These are phyloP conservation scores for Ophiocordyceps unilateralis DNA, from an alignment of 2,329 filamentous ascomycete species.

Conservation along the genomic window DNA sequence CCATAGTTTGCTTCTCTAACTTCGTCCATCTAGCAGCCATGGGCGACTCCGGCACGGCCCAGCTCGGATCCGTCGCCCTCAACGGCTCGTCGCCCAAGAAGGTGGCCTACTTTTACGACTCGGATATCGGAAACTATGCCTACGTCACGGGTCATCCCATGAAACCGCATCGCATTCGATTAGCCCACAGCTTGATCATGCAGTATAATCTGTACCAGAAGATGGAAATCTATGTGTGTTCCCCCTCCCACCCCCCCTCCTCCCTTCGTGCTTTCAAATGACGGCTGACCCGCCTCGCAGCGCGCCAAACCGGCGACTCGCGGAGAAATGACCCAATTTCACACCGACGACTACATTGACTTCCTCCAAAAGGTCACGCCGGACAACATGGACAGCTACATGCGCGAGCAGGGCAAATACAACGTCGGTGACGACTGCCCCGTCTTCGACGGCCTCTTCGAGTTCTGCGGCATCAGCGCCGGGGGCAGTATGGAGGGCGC, in stretches of 20 bases:
- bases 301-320: conserved; percentile 73
- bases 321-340: conserved; percentile 85
- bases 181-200: conserved; percentile 92
- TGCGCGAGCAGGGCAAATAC: conserved; percentile 81
- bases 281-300: conserved; percentile 21
- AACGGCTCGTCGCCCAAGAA: conserved; percentile 45
- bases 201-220: conserved; percentile 92
- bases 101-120: conserved; percentile 97
- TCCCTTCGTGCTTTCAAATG: not conserved
- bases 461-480: conserved; percentile 88
- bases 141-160: conserved; percentile 95
- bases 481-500: conserved; percentile 91
- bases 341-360: conserved; percentile 88
- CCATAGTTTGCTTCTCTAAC: not conserved
- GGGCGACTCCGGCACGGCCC: conserved; percentile 18
- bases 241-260: conserved; percentile 4
- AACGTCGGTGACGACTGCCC: conserved; percentile 95
- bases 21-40: conserved; percentile 9
- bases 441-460: conserved; percentile 93
- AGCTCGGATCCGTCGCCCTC: conserved; percentile 28
- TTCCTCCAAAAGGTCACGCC: conserved; percentile 91
- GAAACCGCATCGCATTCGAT: conserved; percentile 91
- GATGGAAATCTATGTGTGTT: conserved; percentile 84
- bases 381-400: conserved; percentile 92
- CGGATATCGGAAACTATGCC: conserved; percentile 94